A percentile compares a stretch with the other conserved stretches of the same genome.
Evolutionary conservation across 164 flowering plant genomes (phyloP).

Genomic region (Aristolochia contorta): DNA sequence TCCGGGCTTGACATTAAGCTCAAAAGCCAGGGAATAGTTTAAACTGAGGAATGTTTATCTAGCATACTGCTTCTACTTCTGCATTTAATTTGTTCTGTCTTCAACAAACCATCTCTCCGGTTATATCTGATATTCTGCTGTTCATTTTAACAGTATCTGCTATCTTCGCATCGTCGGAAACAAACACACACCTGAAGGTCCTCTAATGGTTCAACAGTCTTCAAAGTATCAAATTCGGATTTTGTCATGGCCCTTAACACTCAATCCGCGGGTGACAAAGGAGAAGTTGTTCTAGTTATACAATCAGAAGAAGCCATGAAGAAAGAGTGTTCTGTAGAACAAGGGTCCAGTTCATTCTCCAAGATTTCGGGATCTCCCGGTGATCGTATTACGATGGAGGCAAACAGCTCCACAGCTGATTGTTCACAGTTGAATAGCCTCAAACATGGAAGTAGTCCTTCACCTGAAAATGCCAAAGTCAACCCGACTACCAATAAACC

Average conservation of each 20-base stretch:
- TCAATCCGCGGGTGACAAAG: not conserved
- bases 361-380: conserved; percentile 7
- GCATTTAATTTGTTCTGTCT: too few species aligned
- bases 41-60: too few species aligned
- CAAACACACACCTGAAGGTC: too few species aligned
- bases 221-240: too few species aligned
- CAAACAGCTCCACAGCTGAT: not conserved
- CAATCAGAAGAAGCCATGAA: conserved; percentile 18
- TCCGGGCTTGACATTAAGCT: too few species aligned
- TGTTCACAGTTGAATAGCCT: conserved; percentile 1
- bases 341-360: conserved; percentile 6
- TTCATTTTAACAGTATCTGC: too few species aligned
- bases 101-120: too few species aligned
- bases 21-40: too few species aligned
- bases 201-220: too few species aligned
- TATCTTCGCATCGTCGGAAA: too few species aligned
- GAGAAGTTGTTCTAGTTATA: conserved; percentile 25
- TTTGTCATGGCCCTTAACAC: conserved; percentile 12
- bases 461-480: conserved; percentile 19
- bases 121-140: too few species aligned
- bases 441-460: conserved; percentile 12
- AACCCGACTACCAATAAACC: conserved; percentile 25
- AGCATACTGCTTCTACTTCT: too few species aligned
- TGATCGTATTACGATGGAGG: not conserved
- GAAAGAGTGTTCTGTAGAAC: not conserved